Evolutionary conservation across 2,329 filamentous ascomycete species (phyloP).

Genomic region (Escovopsis sp.): DNA sequence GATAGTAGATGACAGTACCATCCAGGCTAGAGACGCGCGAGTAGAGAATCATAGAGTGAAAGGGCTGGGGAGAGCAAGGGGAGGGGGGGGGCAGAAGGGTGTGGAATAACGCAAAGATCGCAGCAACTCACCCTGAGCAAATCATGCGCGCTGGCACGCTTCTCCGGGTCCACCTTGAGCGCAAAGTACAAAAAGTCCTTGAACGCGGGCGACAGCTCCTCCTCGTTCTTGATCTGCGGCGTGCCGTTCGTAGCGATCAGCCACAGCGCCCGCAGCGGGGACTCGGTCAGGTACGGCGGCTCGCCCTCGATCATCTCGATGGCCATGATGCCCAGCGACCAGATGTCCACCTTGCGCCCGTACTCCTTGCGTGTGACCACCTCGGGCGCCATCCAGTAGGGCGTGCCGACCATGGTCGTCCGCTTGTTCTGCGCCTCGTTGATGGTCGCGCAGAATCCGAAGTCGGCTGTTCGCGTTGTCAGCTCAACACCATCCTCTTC

Average conservation of each 20-base stretch:
- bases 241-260: slow-evolving; percentile 95
- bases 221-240: slow-evolving; percentile 84
- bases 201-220: slow-evolving; percentile 67
- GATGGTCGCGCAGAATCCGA: slow-evolving; percentile 96
- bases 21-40: background rate
- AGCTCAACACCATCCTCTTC: slow-evolving; percentile 1
- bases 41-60: no score
- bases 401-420: slow-evolving; percentile 96
- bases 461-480: slow-evolving; percentile 59
- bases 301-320: slow-evolving; percentile 99
- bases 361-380: slow-evolving; percentile 97
- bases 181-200: slow-evolving; percentile 85
- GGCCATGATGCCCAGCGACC: slow-evolving; percentile 97
- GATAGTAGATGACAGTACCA: no score
- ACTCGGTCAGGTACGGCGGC: slow-evolving; percentile 91
- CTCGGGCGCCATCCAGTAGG: slow-evolving; percentile 99
- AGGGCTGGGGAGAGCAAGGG: no score
- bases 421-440: slow-evolving; percentile 95
- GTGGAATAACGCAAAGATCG: no score
- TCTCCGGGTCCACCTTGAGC: slow-evolving; percentile 92
- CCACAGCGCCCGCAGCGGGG: slow-evolving; percentile 81
- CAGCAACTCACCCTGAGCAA: slow-evolving; percentile 66
- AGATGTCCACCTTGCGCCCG: slow-evolving; percentile 95
- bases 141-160: slow-evolving; percentile 88
- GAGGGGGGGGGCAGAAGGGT: no score